Evolutionary conservation across 495 filamentous ascomycete genomes (phyloP).

Genomic region (Pyrenopolyporus hunteri): DNA sequence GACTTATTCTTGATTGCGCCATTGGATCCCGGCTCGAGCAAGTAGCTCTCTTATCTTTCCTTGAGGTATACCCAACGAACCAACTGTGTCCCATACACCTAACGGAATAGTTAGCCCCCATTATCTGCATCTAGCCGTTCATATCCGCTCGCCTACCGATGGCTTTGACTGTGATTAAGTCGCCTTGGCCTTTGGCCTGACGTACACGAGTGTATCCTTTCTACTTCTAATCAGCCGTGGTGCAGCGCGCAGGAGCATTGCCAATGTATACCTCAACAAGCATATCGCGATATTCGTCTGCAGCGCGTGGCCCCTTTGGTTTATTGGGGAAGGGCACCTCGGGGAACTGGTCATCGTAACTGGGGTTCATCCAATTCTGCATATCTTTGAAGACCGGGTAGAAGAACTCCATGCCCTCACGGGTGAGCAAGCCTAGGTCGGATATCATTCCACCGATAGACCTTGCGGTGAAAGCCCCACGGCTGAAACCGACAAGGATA

Average conservation of each 20-base stretch:
- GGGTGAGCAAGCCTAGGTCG: conserved; percentile 67
- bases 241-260: conserved; percentile 42
- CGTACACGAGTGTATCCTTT: conserved; percentile 47
- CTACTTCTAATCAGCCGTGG: conserved; percentile 26
- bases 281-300: conserved; percentile 41
- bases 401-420: conserved; percentile 66
- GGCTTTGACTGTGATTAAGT: conserved; percentile 55
- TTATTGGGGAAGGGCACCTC: conserved; percentile 64
- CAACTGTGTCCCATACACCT: conserved; percentile 67
- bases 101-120: background rate
- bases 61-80: conserved; percentile 60
- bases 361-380: conserved; percentile 58
- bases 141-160: conserved; percentile 41
- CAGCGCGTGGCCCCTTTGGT: conserved; percentile 52
- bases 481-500: conserved; percentile 72
- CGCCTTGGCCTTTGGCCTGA: conserved; percentile 42
- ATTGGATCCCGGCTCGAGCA: conserved; percentile 46
- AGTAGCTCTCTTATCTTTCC: conserved; percentile 27
- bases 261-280: conserved; percentile 40
- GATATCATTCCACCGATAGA: conserved; percentile 67
- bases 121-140: background rate
- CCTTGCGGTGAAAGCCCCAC: conserved; percentile 75
- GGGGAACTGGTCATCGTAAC: conserved; percentile 62
- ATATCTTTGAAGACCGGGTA: conserved; percentile 70
- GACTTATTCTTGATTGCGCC: conserved; percentile 57